phyloP scores from a whole-genome alignment of 192 early-diverging fungal genomes.

The Obelidium mucronatum region DNA sequence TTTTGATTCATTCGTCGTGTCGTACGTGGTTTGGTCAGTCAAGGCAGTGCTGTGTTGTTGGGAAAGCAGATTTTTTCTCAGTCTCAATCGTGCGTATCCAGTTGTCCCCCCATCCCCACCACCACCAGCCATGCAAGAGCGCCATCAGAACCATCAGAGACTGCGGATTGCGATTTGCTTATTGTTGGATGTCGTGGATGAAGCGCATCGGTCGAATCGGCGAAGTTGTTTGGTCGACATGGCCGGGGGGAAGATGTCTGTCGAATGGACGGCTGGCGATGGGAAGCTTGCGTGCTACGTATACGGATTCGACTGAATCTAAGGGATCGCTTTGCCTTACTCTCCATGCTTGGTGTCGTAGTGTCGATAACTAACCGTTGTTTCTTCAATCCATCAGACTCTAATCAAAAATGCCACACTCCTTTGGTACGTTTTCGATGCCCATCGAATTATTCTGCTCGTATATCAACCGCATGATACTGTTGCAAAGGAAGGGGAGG shows the following conservation, averaged over 20 bases:
- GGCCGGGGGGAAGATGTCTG: background rate
- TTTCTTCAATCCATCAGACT: background rate
- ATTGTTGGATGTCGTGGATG: background rate
- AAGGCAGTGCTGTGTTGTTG: no score
- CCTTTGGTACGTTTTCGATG: background rate
- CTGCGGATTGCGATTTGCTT: background rate
- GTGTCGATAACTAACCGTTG: background rate
- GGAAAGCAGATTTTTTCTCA: no score
- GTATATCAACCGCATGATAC: background rate
- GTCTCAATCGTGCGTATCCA: no score
- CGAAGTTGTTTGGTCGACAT: background rate
- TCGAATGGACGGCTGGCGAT: background rate
- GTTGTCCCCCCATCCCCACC: background rate
- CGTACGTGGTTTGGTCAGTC: no score
- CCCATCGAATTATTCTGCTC: background rate
- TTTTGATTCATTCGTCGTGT: no score
- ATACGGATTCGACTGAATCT: background rate
- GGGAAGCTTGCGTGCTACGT: background rate
- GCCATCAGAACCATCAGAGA: no score
- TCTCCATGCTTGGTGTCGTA: background rate
- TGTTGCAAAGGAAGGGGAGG: no score
- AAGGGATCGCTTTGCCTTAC: no score
- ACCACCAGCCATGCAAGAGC: background rate
- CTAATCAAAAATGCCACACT: conserved; percentile 13
- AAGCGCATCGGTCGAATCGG: background rate